Percentiles rank a stretch among this genome's conserved stretches.
phyloP scores from a whole-genome alignment of 441 rosid species.

The Codiaeum variegatum region DNA sequence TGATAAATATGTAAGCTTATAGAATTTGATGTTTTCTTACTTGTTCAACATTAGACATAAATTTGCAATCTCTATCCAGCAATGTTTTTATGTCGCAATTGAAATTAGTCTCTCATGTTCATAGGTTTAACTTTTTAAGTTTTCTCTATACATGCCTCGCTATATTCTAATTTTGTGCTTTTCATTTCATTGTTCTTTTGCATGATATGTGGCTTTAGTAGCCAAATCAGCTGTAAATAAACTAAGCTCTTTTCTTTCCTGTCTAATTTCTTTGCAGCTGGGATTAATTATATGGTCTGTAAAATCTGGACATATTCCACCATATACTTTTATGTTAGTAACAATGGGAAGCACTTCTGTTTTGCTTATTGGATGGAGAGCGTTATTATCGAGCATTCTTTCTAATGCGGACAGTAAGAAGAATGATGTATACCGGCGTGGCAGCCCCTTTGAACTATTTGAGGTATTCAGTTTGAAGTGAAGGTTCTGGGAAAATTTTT shows the following conservation, averaged over 20 bases:
- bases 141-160: neutral
- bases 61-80: neutral
- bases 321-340: slow-evolving; percentile 55
- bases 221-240: neutral
- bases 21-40: neutral
- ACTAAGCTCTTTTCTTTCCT: slow-evolving; percentile 17
- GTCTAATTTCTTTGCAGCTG: slow-evolving; percentile 41
- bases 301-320: slow-evolving; percentile 59
- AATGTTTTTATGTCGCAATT: neutral
- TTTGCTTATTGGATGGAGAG: slow-evolving; percentile 79
- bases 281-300: slow-evolving; percentile 63
- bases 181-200: neutral
- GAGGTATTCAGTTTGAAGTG: slow-evolving; percentile 46
- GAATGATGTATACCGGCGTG: slow-evolving; percentile 61
- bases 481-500: neutral
- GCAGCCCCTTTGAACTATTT: slow-evolving; percentile 83
- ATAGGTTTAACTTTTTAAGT: neutral
- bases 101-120: neutral
- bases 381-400: slow-evolving; percentile 51
- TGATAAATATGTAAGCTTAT: neutral
- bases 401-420: slow-evolving; percentile 51
- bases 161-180: neutral
- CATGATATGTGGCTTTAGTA: neutral
- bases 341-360: slow-evolving; percentile 86
- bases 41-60: neutral